These are phyloP conservation scores for Leccinum fallax DNA, from an alignment of 1,284 basidiomycete species.

Conservation along the genomic window DNA sequence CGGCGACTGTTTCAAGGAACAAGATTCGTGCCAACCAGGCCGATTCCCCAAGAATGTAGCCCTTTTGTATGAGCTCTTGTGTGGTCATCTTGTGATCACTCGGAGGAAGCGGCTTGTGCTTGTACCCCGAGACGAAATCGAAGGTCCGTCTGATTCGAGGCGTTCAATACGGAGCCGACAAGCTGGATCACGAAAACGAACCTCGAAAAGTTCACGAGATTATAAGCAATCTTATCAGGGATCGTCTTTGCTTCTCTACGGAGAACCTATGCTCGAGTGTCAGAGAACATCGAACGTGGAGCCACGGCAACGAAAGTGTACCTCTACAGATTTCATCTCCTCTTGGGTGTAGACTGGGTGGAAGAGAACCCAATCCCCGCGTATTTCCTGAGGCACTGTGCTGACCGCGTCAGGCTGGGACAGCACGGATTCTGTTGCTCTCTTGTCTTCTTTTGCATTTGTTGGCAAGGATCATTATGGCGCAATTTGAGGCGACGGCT, in stretches of 20 bases:
- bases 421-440: constrained; percentile 17
- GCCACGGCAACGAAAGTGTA: constrained; percentile 30
- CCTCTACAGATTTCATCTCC: constrained; percentile 80
- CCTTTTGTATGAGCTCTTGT: constrained; percentile 69
- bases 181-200: constrained; percentile 24
- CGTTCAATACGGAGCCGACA: constrained; percentile 10
- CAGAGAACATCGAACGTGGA: background rate
- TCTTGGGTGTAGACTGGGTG: constrained; percentile 79
- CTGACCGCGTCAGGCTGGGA: constrained; percentile 38
- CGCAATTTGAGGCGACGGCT: background rate
- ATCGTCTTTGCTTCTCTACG: constrained; percentile 66
- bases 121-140: constrained; percentile 82
- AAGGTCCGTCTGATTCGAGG: constrained; percentile 55
- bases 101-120: constrained; percentile 65
- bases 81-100: constrained; percentile 60
- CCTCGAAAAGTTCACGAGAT: constrained; percentile 63
- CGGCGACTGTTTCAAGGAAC: constrained; percentile 90
- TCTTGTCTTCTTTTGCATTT: constrained; percentile 30
- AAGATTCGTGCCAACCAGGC: constrained; percentile 87
- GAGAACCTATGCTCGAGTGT: constrained; percentile 55
- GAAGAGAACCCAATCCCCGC: constrained; percentile 81
- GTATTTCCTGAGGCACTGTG: constrained; percentile 51
- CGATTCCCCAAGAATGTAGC: constrained; percentile 55
- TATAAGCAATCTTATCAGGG: constrained; percentile 72
- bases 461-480: background rate